Evolutionary conservation across 345 rosid species (phyloP).

Genomic region (Bruguiera gymnorhiza): DNA sequence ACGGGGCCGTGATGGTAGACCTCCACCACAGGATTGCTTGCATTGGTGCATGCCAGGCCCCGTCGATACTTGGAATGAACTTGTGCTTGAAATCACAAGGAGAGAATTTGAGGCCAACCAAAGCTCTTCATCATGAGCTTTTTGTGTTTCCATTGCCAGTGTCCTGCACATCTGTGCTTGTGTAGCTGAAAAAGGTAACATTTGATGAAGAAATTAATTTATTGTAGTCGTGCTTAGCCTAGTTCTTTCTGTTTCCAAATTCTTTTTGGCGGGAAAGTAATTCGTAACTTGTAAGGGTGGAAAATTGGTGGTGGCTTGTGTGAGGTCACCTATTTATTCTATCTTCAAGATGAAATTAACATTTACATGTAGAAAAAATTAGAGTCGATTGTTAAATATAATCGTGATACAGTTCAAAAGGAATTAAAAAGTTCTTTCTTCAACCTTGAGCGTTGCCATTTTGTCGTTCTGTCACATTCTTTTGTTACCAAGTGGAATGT

Average conservation of each 20-base stretch:
- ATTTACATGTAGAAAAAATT: neutral
- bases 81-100: conserved; percentile 71
- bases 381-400: neutral
- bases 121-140: conserved; percentile 24
- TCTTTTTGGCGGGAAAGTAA: neutral
- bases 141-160: neutral
- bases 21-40: conserved; percentile 94
- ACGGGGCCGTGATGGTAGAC: conserved; percentile 73
- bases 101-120: conserved; percentile 53
- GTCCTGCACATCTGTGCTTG: conserved; percentile 4
- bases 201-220: conserved; percentile 10
- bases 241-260: conserved; percentile 4
- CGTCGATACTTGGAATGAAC: conserved; percentile 90
- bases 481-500: too few relatives aligned
- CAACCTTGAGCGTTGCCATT: too few relatives aligned
- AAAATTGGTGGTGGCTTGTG: neutral
- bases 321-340: too few relatives aligned
- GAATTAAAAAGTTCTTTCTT: neutral
- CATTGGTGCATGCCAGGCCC: conserved; percentile 99
- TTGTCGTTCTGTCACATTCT: too few relatives aligned
- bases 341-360: neutral
- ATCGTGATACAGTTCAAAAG: neutral
- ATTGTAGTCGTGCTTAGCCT: conserved; percentile 13
- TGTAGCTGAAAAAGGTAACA: conserved; percentile 10
- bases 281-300: neutral